phyloP scores from a whole-genome alignment of 75 land plant genomes.

The Sequoiadendron giganteum region DNA sequence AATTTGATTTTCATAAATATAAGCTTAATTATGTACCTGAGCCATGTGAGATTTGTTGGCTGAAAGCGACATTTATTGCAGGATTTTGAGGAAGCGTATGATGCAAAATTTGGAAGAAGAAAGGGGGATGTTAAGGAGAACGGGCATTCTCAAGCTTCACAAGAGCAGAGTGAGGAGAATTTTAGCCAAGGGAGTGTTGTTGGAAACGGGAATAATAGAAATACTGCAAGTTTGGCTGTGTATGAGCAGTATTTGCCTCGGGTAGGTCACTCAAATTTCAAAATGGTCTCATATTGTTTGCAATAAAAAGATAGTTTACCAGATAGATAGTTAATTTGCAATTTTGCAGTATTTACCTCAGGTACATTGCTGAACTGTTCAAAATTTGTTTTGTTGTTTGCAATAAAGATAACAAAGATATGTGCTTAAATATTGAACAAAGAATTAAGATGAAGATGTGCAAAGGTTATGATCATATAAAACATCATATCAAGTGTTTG shows the following conservation, averaged over 20 bases:
- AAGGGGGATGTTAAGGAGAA: slow-evolving; percentile 4
- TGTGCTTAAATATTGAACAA: too few relatives aligned
- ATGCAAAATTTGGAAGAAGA: slow-evolving; percentile 69
- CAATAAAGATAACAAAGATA: too few relatives aligned
- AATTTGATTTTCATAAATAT: neutral
- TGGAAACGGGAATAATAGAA: slow-evolving; percentile 22
- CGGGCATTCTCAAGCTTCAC: neutral
- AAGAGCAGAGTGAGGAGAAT: slow-evolving; percentile 4
- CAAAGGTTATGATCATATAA: too few relatives aligned
- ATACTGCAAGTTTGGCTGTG: slow-evolving; percentile 47
- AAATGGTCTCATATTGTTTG: neutral
- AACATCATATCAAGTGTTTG: too few relatives aligned
- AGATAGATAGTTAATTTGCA: neutral
- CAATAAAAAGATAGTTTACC: neutral
- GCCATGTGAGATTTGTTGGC: neutral
- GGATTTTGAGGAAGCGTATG: slow-evolving; percentile 87
- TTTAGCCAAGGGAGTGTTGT: slow-evolving; percentile 23
- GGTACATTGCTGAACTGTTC: neutral
- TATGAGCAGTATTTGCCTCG: slow-evolving; percentile 73
- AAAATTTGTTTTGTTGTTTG: too few relatives aligned
- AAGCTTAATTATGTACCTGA: neutral
- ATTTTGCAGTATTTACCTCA: neutral
- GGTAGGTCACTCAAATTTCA: slow-evolving; percentile 24
- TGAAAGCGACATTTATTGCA: slow-evolving; percentile 13
- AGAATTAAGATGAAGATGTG: too few relatives aligned